These are phyloP conservation scores for Acer yangbiense DNA, from an alignment of 345 rosid genomes.

Conservation along the genomic window DNA sequence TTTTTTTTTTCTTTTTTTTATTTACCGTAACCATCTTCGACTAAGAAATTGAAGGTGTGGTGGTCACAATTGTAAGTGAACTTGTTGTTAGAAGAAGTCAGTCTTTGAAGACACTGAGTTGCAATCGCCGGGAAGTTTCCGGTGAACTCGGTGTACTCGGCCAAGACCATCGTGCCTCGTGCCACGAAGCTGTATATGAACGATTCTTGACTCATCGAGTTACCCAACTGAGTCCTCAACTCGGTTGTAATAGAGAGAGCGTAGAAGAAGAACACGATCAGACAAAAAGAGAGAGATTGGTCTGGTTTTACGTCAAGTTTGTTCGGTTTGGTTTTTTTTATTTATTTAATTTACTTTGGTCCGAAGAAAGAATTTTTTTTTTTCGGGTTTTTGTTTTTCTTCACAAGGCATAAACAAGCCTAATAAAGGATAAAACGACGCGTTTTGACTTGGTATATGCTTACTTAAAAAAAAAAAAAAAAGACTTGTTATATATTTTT, in stretches of 20 bases:
- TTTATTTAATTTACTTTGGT: slow-evolving; percentile 12
- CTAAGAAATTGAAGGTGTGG: slow-evolving; percentile 95
- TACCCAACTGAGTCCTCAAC: slow-evolving; percentile 23
- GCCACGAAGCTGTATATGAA: slow-evolving; percentile 98
- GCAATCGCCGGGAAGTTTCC: slow-evolving; percentile 98
- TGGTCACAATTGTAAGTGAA: slow-evolving; percentile 97
- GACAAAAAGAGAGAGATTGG: neutral
- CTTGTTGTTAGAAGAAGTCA: slow-evolving; percentile 91
- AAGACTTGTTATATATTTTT: no score
- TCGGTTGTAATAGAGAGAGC: slow-evolving; percentile 16
- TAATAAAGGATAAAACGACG: no score
- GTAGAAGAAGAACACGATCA: slow-evolving; percentile 1
- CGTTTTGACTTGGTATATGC: no score
- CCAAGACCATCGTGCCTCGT: slow-evolving; percentile 86
- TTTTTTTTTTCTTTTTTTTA: neutral
- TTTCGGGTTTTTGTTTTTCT: no score
- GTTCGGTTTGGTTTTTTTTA: neutral
- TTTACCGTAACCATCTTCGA: slow-evolving; percentile 88
- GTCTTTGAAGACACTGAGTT: slow-evolving; percentile 84
- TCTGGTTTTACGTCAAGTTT: neutral
- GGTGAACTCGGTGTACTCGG: slow-evolving; percentile 97
- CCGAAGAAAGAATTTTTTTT: slow-evolving; percentile 9
- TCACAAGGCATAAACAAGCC: neutral
- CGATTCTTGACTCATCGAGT: slow-evolving; percentile 78
- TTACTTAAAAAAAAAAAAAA: neutral